phyloP scores from a whole-genome alignment of 176 grass and related monocot species.

The Puya raimondii region DNA sequence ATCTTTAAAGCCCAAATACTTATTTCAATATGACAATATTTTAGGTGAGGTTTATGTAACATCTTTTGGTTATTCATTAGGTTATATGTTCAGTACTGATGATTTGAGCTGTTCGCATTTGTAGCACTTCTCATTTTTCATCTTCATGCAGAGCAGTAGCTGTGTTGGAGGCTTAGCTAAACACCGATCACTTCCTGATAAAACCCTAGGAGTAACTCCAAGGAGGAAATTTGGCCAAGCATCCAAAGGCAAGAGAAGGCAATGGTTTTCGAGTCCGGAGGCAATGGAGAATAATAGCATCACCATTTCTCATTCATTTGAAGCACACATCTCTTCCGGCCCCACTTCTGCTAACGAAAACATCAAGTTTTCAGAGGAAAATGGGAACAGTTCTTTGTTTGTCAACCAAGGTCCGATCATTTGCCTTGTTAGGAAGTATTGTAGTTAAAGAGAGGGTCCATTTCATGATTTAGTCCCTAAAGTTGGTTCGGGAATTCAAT shows the following conservation, averaged over 20 bases:
- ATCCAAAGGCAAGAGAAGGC: conserved; percentile 27
- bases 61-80: background rate
- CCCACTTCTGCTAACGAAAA: conserved; percentile 31
- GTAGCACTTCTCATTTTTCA: conserved; percentile 12
- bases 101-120: background rate
- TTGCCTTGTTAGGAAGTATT: background rate
- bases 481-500: background rate
- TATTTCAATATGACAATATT: too few relatives aligned
- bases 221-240: conserved; percentile 22
- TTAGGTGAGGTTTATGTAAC: background rate
- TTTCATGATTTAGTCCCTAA: conserved; percentile 1
- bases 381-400: conserved; percentile 35
- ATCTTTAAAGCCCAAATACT: too few relatives aligned
- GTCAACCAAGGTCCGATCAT: conserved; percentile 62
- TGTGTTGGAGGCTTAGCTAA: conserved; percentile 56
- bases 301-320: conserved; percentile 50
- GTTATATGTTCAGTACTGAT: background rate
- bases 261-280: conserved; percentile 32
- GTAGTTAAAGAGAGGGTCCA: background rate
- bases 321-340: conserved; percentile 43
- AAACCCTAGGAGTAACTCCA: conserved; percentile 20
- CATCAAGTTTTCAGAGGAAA: conserved; percentile 30
- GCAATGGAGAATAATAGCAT: conserved; percentile 56
- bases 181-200: conserved; percentile 27
- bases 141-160: conserved; percentile 57